Base-by-base conservation (phyloP, 495 filamentous ascomycete genomes). In the Daldinia grandis region DNA sequence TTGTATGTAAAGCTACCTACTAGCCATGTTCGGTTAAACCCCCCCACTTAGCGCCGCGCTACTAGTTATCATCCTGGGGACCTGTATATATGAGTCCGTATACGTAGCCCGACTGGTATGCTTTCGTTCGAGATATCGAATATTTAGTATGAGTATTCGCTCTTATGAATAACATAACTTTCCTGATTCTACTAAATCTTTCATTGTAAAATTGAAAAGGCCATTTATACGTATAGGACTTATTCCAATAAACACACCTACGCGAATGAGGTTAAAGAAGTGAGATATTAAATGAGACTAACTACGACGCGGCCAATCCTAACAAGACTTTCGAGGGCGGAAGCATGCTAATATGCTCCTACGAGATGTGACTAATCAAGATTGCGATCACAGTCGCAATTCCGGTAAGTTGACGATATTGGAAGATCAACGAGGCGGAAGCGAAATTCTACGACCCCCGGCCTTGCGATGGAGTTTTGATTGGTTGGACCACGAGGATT, bases 361-460 rank as follows among this genome's bases (percentile, higher is more conserved):
- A 21, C 28, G 12, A 51, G n/a, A 9, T 19, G 38, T 24, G 56
- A 60, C 69, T 72, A 72, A 72, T 72, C 60, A 72, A 64, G 60
- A 67, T 44, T 25, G 64, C 17, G 60, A 61, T 72, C 69, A 72
- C 69, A 68, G 55, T 72, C 56, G 25, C 44, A 68, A 61, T 24
- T 24, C 69, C 60, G 38, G 28, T 42, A 60, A 50, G 56, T 38
- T 68, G 56, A 42, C 10, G 69, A 64, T 64, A 64, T 72, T 68
- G 61, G 69, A 58, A 68, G 64, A 68, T 64, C 64, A 63, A 61
- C 56, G 19, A 64, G 56, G 56, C 64, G 64, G 64, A 68, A 64
- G 56, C 64, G 44, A 30, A 33, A 35, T 59, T 53, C 30, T 57
- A 27, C 47, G 21, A 55, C 15, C 53, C 64, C 69, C 61, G 60